Percentiles rank a stretch among this genome's conserved stretches.
Evolutionary conservation across 108 stramenopile genomes (phyloP).

Genomic region (Nitzschia sp.): DNA sequence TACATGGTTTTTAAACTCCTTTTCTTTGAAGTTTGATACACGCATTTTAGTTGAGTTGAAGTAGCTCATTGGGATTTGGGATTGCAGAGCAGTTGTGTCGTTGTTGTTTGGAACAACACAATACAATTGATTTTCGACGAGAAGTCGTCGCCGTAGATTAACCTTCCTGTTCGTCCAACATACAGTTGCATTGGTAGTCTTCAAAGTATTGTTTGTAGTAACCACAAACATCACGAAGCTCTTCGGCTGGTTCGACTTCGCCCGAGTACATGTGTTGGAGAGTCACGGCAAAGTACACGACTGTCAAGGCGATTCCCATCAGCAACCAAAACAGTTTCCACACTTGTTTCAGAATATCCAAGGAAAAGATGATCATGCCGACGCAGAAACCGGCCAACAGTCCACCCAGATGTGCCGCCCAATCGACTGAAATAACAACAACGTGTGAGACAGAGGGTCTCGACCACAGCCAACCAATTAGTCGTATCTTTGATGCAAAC

Average conservation of each 20-base stretch:
- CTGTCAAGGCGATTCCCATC: conserved; percentile 49
- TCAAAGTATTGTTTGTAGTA: conserved; percentile 80
- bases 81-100: too few species aligned
- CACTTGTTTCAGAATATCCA: conserved; percentile 39
- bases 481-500: not conserved
- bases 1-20: too few species aligned
- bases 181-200: conserved; percentile 81
- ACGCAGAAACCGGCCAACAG: conserved; percentile 66
- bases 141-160: too few species aligned
- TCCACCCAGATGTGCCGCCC: conserved; percentile 85
- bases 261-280: conserved; percentile 69
- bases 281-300: conserved; percentile 40
- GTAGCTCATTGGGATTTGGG: too few species aligned
- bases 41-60: too few species aligned
- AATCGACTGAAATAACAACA: too few species aligned
- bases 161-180: conserved; percentile 11
- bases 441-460: conserved; percentile 32
- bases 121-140: too few species aligned
- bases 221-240: conserved; percentile 78
- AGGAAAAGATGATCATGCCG: conserved; percentile 65
- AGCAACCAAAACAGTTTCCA: conserved; percentile 64
- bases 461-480: not conserved
- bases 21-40: too few species aligned
- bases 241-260: conserved; percentile 55
- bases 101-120: too few species aligned